These are phyloP conservation scores for Tolypocladium endophyticum DNA, from an alignment of 2,329 filamentous ascomycete species.

Conservation along the genomic window DNA sequence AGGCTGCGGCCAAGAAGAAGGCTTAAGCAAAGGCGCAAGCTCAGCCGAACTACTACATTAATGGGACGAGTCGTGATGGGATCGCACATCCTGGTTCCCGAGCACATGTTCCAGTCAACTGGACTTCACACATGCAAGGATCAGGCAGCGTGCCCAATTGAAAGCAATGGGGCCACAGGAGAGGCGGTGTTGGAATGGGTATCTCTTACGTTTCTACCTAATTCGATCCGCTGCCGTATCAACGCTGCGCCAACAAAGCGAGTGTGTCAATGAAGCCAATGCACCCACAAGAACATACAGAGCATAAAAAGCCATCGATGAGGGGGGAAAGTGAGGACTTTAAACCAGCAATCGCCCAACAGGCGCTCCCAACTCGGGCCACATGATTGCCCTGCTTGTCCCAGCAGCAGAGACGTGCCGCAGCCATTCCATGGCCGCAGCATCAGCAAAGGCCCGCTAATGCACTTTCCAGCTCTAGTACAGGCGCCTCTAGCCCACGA, in stretches of 20 bases:
- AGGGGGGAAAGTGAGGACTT: background rate
- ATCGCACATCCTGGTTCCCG: background rate
- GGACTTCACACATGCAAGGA: background rate
- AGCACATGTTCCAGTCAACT: background rate
- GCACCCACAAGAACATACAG: constrained; percentile 16
- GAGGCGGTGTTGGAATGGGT: constrained; percentile 14
- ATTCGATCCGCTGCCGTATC: constrained; percentile 7
- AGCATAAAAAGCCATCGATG: constrained; percentile 12
- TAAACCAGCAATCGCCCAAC: constrained; percentile 1
- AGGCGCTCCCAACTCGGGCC: background rate
- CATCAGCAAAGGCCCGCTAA: background rate
- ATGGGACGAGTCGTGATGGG: background rate
- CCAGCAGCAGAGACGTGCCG: background rate
- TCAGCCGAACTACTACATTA: constrained; percentile 4
- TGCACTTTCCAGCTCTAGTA: background rate
- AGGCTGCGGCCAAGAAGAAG: constrained; percentile 80
- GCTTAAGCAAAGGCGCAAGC: constrained; percentile 35
- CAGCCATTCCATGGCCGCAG: background rate
- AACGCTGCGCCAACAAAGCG: constrained; percentile 14
- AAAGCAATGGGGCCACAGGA: constrained; percentile 1
- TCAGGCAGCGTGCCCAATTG: background rate
- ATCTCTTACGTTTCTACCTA: constrained; percentile 25
- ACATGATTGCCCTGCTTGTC: background rate
- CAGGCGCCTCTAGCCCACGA: background rate
- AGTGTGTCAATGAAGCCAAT: constrained; percentile 16